phyloP scores from a whole-genome alignment of 140 eudicot genomes.

The Bidens hawaiensis region DNA sequence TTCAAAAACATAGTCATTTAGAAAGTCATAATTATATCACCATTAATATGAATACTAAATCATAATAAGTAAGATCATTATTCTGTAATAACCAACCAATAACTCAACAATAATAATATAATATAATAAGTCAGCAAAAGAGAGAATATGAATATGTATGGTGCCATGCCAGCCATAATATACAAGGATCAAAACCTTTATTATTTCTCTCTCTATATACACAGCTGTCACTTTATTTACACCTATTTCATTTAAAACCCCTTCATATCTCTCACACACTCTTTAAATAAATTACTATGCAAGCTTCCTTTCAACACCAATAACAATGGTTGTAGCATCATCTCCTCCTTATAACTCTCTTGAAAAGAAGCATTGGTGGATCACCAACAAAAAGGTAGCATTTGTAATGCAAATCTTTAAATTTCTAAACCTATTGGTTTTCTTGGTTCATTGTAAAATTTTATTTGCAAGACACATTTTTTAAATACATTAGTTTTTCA shows the following conservation, averaged over 20 bases:
- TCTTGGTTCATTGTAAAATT: no score
- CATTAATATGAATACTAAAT: no score
- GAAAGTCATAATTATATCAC: no score
- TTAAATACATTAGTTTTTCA: no score
- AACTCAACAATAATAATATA: no score
- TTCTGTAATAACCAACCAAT: no score
- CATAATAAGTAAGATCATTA: no score
- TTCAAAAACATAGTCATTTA: no score
- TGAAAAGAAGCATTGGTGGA: conserved; percentile 64
- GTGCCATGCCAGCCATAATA: conserved; percentile 85
- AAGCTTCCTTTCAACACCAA: conserved; percentile 15
- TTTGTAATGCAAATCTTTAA: background rate
- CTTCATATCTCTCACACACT: conserved; percentile 24
- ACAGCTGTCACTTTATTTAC: conserved; percentile 69
- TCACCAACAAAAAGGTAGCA: conserved; percentile 70
- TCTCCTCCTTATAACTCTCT: conserved; percentile 28
- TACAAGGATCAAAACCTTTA: conserved; percentile 52
- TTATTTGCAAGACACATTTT: no score
- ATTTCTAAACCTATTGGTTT: background rate
- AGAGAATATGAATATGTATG: conserved; percentile 54
- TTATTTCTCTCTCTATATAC: conserved; percentile 54
- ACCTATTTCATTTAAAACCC: conserved; percentile 31
- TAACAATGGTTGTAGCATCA: conserved; percentile 46
- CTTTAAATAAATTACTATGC: conserved; percentile 20
- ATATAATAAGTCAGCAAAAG: background rate